These are phyloP conservation scores for Mycena chlorophos DNA, from an alignment of 768 basidiomycete genomes.

Conservation along the genomic window DNA sequence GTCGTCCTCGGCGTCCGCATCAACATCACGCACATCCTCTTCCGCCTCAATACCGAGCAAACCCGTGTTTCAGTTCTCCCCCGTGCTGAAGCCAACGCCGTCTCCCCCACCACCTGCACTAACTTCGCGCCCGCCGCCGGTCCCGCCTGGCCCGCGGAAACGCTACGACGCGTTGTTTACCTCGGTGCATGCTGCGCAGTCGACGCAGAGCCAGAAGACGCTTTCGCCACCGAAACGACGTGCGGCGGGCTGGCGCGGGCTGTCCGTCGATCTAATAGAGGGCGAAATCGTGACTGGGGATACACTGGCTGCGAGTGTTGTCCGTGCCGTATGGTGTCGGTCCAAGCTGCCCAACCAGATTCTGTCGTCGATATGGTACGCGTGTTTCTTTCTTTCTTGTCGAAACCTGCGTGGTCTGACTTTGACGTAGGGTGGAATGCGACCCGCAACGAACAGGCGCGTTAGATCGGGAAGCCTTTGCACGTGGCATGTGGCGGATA, in stretches of 20 bases:
- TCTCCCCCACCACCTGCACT: conserved; percentile 24
- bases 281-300: conserved; percentile 12
- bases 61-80: conserved; percentile 46
- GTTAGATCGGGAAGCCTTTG: conserved; percentile 67
- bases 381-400: conserved; percentile 20
- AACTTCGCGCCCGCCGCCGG: conserved; percentile 58
- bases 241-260: conserved; percentile 74
- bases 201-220: conserved; percentile 42
- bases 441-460: conserved; percentile 55
- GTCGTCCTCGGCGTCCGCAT: conserved; percentile 33
- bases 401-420: conserved; percentile 3
- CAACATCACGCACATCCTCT: conserved; percentile 38
- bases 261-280: conserved; percentile 63
- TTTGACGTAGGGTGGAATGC: conserved; percentile 61
- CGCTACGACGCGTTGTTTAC: conserved; percentile 72
- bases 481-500: conserved; percentile 82
- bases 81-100: conserved; percentile 18
- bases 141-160: conserved; percentile 60
- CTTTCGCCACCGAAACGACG: conserved; percentile 40
- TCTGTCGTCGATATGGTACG: conserved; percentile 71
- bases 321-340: conserved; percentile 16
- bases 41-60: conserved; percentile 32
- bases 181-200: conserved; percentile 62
- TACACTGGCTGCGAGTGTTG: conserved; percentile 9
- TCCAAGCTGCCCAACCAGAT: conserved; percentile 18